These are phyloP conservation scores for Xerocomellus intermedius DNA, from an alignment of 768 basidiomycete genomes.

Conservation along the genomic window DNA sequence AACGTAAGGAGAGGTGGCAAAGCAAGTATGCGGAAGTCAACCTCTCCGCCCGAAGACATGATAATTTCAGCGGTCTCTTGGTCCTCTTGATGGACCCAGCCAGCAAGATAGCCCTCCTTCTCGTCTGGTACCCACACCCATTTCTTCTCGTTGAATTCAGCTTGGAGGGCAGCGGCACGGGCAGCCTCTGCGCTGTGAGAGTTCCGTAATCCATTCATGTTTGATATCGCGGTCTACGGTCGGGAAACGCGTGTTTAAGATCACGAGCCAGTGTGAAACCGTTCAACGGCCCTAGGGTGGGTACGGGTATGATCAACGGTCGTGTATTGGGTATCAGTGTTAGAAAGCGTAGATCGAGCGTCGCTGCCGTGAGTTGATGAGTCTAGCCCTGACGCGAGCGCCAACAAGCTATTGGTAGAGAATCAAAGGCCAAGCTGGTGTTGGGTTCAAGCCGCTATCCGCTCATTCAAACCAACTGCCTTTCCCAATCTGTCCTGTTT, in stretches of 20 bases:
- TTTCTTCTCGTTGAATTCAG: slow-evolving; percentile 96
- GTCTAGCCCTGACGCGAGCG: neutral
- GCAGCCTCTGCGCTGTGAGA: slow-evolving; percentile 70
- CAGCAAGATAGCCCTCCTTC: slow-evolving; percentile 89
- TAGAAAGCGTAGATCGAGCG: neutral
- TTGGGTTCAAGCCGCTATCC: no score
- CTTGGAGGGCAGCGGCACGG: slow-evolving; percentile 83
- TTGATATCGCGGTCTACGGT: slow-evolving; percentile 3
- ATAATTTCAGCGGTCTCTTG: slow-evolving; percentile 81
- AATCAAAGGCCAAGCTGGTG: neutral
- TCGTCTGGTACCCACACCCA: slow-evolving; percentile 98
- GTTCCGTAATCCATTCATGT: slow-evolving; percentile 49
- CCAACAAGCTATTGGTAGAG: neutral
- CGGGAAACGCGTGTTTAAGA: slow-evolving; percentile 12
- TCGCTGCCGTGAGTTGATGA: slow-evolving; percentile 1
- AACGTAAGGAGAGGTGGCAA: slow-evolving; percentile 6
- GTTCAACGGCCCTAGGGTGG: neutral
- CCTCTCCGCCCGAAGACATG: slow-evolving; percentile 82
- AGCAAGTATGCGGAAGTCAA: slow-evolving; percentile 31
- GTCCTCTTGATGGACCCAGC: slow-evolving; percentile 89
- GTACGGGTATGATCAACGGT: neutral
- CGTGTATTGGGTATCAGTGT: slow-evolving; percentile 8
- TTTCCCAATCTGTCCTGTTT: slow-evolving; percentile 9
- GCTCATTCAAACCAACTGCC: slow-evolving; percentile 3
- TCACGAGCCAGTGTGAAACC: slow-evolving; percentile 4